These are phyloP conservation scores for Venturia aucupariae DNA, from an alignment of 2,329 filamentous ascomycete genomes.

Conservation along the genomic window DNA sequence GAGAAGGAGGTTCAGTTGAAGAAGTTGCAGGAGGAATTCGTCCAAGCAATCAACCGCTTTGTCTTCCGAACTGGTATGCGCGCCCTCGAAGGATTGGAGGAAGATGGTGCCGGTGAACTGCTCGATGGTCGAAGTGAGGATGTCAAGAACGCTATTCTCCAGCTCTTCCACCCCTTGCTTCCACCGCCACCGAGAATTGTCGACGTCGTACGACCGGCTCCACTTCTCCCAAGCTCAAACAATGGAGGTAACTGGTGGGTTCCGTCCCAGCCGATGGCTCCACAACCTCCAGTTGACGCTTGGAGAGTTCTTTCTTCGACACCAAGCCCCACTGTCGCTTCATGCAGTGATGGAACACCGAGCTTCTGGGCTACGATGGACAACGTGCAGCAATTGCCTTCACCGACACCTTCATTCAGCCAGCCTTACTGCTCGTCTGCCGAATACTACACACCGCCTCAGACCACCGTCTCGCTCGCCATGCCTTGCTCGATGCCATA, in stretches of 20 bases:
- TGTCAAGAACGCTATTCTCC: constrained; percentile 78
- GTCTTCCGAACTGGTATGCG: constrained; percentile 84
- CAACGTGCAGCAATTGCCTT: constrained; percentile 62
- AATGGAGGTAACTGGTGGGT: constrained; percentile 66
- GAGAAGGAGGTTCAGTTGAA: constrained; percentile 95
- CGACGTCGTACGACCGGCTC: constrained; percentile 78
- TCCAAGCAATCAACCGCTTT: constrained; percentile 95
- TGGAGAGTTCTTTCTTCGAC: constrained; percentile 91
- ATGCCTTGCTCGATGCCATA: constrained; percentile 9
- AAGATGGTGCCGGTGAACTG: constrained; percentile 90
- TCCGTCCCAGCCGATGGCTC: constrained; percentile 50
- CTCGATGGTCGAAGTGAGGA: constrained; percentile 86
- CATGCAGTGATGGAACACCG: constrained; percentile 57
- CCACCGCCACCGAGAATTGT: constrained; percentile 81
- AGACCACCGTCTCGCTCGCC: constrained; percentile 64
- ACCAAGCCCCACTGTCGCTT: constrained; percentile 59
- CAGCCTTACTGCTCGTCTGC: constrained; percentile 64
- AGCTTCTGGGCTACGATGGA: constrained; percentile 67
- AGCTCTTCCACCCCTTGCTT: constrained; percentile 74
- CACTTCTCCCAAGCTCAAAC: constrained; percentile 75
- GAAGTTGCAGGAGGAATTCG: constrained; percentile 93
- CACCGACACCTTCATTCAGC: constrained; percentile 71
- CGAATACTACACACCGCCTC: constrained; percentile 71
- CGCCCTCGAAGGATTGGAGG: constrained; percentile 89
- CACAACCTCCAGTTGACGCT: constrained; percentile 64